Conservation (phyloP, 257 asterid genomes). For the Dorcoceras hygrometricum region DNA sequence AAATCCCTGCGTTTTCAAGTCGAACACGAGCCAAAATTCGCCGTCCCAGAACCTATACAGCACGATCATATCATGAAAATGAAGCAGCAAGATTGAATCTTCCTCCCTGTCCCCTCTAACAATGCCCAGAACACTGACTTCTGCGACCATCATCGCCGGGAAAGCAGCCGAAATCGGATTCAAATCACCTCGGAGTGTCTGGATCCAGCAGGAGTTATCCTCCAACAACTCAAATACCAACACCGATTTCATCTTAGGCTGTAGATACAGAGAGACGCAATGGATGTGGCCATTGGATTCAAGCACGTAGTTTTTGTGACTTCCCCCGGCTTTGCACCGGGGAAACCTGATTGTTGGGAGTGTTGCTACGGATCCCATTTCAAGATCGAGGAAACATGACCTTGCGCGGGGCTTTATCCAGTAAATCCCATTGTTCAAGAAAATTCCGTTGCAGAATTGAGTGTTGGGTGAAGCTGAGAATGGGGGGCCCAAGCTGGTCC, state of each 20-base stretch:
- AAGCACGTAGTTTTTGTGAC: slow-evolving; percentile 1
- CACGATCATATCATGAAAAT: slow-evolving; percentile 24
- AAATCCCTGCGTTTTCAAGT: not conserved
- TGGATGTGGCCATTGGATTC: slow-evolving; percentile 24
- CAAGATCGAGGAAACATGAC: not conserved
- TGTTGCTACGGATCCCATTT: not conserved
- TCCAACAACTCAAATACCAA: slow-evolving; percentile 18
- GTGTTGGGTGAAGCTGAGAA: not conserved
- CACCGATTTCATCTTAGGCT: not conserved
- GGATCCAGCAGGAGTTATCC: slow-evolving; percentile 17
- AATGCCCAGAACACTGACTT: slow-evolving; percentile 11
- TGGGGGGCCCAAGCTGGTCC: not conserved
- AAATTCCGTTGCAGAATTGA: not conserved
- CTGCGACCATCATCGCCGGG: not conserved
- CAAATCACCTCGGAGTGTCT: slow-evolving; percentile 1
- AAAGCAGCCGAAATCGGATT: not conserved
- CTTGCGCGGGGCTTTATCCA: slow-evolving; percentile 11
- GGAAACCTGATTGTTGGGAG: not conserved
- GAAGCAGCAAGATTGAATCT: slow-evolving; percentile 20
- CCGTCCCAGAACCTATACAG: slow-evolving; percentile 12
- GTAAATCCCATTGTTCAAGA: slow-evolving; percentile 20
- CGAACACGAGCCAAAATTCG: slow-evolving; percentile 10
- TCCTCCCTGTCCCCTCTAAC: slow-evolving; percentile 22
- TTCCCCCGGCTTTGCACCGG: not conserved
- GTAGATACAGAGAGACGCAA: slow-evolving; percentile 2